Conservation (phyloP, 116 monocot genomes). For the Phalaenopsis hybrid region DNA sequence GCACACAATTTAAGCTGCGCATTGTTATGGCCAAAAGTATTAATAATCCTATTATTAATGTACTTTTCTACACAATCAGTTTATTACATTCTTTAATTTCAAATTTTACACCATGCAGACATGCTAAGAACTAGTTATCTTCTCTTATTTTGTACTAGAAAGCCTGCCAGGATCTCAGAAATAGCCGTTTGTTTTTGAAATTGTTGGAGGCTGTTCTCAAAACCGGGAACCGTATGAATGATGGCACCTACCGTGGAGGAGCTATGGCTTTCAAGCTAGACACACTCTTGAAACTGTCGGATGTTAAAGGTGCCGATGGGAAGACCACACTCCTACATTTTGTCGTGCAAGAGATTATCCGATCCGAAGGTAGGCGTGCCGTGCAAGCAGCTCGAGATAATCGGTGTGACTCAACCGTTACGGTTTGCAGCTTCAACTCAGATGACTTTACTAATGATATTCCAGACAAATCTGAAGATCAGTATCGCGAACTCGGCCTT, state of each 20-base stretch:
- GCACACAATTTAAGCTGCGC: background rate
- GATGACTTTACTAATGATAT: conserved; percentile 23
- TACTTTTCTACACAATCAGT: background rate
- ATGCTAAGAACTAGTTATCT: background rate
- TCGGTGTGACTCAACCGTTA: conserved; percentile 17
- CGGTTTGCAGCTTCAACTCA: conserved; percentile 13
- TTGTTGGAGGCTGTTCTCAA: conserved; percentile 67
- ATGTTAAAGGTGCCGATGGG: conserved; percentile 52
- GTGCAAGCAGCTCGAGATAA: conserved; percentile 30
- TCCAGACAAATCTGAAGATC: conserved; percentile 36
- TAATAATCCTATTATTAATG: background rate
- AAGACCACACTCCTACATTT: conserved; percentile 61
- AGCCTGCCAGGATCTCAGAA: conserved; percentile 51
- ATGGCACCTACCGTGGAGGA: conserved; percentile 60
- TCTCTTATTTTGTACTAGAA: conserved; percentile 22
- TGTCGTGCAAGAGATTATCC: conserved; percentile 58
- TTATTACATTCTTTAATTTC: background rate
- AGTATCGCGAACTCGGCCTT: conserved; percentile 46
- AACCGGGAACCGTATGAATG: conserved; percentile 60
- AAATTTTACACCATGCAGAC: background rate
- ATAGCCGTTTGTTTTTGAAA: conserved; percentile 49
- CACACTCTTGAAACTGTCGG: conserved; percentile 53
- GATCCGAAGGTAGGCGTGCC: conserved; percentile 55
- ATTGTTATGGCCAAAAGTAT: background rate
- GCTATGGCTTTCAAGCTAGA: conserved; percentile 58